Percentiles rank a stretch among this genome's conserved stretches.
phyloP scores from a whole-genome alignment of 495 filamentous ascomycete species.

The Penicillium pancosmium region DNA sequence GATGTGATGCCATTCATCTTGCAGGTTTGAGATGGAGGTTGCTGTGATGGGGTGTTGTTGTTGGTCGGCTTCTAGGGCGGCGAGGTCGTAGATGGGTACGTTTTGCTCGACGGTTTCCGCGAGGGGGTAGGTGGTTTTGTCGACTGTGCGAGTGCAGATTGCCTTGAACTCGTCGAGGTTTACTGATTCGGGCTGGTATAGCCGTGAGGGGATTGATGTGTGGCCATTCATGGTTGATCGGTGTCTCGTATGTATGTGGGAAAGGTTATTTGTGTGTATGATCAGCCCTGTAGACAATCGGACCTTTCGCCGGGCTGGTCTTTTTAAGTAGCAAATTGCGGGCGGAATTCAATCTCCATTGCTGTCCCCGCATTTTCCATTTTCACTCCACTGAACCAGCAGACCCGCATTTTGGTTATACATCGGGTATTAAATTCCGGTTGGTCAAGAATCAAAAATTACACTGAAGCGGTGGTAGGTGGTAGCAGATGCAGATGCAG shows the following conservation, averaged over 20 bases:
- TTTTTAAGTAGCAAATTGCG: constrained; percentile 14
- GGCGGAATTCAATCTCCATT: constrained; percentile 29
- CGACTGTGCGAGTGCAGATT: constrained; percentile 43
- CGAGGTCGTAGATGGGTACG: constrained; percentile 55
- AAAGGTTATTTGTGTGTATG: background rate
- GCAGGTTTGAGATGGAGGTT: constrained; percentile 33
- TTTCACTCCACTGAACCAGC: constrained; percentile 7
- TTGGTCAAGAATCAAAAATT: background rate
- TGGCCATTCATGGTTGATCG: constrained; percentile 18
- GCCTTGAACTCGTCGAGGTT: constrained; percentile 42
- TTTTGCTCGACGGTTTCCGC: constrained; percentile 42
- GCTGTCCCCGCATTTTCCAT: constrained; percentile 16
- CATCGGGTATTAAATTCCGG: constrained; percentile 5
- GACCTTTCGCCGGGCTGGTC: too few species aligned
- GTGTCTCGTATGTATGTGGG: background rate
- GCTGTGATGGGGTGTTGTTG: constrained; percentile 11
- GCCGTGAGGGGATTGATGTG: constrained; percentile 22
- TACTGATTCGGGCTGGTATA: constrained; percentile 24
- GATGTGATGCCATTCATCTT: constrained; percentile 60
- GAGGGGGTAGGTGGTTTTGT: constrained; percentile 44
- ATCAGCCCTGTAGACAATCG: background rate
- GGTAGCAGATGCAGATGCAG: background rate
- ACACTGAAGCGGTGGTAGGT: background rate
- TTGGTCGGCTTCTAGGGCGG: constrained; percentile 25
- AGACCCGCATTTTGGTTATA: constrained; percentile 14